Base-by-base conservation (phyloP, 495 filamentous ascomycete genomes). In the Friedmanniomyces simplex region DNA sequence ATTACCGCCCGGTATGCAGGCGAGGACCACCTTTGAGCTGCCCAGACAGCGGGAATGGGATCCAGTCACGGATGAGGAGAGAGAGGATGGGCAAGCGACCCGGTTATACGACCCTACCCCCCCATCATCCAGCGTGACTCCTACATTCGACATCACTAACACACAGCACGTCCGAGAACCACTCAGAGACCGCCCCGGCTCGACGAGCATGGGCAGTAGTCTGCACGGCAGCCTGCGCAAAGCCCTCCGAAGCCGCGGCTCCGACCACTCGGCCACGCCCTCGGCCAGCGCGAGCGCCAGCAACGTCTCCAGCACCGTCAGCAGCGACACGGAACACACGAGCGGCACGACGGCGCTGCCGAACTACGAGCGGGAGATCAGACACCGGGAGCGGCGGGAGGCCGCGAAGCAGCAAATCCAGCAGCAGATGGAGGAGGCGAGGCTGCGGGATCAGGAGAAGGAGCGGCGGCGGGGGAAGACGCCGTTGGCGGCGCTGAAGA, bases 311-410 rank as follows among this genome's bases (percentile, higher is more conserved):
- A 55, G 49, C 24, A 36, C 54, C n/a, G 54, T 54, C 10, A 62
- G 49, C 47, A 58, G 54, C 61, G 61, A 63, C 43, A 63, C 57
- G 6, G 61, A 63, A 42, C 32, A 45, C 32, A 20, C 45, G 16
- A 26, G 1, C 13, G 52, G 43, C 16, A 47, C 62, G 4, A 64
- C 62, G 20, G 62, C 62, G 6, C 45, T 64, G 0, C 62, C 57
- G 14, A 58, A 21, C 45, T 61, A 61, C 37, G 62, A 64, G 52
- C 52, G 62, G 5, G 62, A 64, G 25, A 30, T 56, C 2, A 26
- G 62, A 20, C 62, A 64, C 48, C 49, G 55, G 6, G 60, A 58
- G 56, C 53, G 60, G 25, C 14, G 60, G 30, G 56, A 63, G 26
- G 55, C 42, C 20, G 60, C 60, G 2, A 50, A 52, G 51, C 22